Percentiles rank a stretch among this genome's conserved stretches.
Evolutionary conservation across 129 eudicot species (phyloP).

Genomic region (Saussurea involucrata): DNA sequence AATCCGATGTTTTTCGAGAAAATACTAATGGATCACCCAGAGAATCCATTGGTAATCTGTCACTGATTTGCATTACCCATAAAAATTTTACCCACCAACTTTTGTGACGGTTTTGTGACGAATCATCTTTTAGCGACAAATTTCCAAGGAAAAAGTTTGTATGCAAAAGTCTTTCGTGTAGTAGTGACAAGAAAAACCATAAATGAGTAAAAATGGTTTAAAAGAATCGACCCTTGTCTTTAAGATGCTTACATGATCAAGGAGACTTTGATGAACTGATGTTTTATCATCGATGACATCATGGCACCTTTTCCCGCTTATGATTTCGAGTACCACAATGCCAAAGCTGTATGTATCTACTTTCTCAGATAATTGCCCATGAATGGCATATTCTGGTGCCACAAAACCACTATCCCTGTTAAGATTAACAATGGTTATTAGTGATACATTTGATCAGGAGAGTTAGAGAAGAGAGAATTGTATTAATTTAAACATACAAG

Average conservation of each 20-base stretch:
- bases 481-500: constrained; percentile 30
- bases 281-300: constrained; percentile 28
- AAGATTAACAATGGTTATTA: constrained; percentile 2
- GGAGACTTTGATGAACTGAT: constrained; percentile 42
- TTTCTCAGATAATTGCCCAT: constrained; percentile 62
- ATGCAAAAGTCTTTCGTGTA: too few species aligned
- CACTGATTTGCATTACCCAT: too few species aligned
- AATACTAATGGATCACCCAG: too few species aligned
- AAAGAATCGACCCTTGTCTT: neutral
- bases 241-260: constrained; percentile 42
- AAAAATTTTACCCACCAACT: too few species aligned
- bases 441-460: neutral
- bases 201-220: neutral
- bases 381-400: constrained; percentile 70
- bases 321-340: constrained; percentile 57
- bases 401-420: constrained; percentile 37
- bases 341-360: constrained; percentile 67
- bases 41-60: too few species aligned
- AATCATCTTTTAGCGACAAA: too few species aligned
- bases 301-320: constrained; percentile 52
- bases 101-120: too few species aligned
- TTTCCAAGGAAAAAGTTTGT: too few species aligned
- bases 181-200: neutral
- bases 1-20: too few species aligned
- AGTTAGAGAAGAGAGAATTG: neutral